Percentiles rank a stretch among this genome's conserved stretches.
Conservation (phyloP, 179 eudicot genomes). For the Beta macrorhiza region DNA sequence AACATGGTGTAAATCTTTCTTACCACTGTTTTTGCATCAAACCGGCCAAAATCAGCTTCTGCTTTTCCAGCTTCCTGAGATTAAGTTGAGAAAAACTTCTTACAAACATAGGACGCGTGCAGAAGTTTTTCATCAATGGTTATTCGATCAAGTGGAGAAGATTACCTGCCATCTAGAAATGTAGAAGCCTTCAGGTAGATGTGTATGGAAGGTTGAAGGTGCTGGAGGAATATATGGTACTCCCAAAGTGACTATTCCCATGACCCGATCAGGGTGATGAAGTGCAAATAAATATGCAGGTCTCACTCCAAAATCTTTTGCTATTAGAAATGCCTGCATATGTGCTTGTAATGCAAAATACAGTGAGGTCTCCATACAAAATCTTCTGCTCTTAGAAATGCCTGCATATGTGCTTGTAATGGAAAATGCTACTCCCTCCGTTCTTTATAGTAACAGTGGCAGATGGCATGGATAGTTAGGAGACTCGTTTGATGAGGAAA, state of each 20-base stretch:
- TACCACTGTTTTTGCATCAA: constrained; percentile 61
- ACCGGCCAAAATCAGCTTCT: constrained; percentile 69
- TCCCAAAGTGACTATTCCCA: constrained; percentile 55
- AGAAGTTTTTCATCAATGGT: background rate
- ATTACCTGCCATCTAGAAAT: constrained; percentile 54
- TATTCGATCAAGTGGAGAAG: background rate
- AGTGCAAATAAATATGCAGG: constrained; percentile 49
- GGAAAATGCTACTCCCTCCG: no score
- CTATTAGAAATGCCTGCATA: constrained; percentile 55
- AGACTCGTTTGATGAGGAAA: no score
- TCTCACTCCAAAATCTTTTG: constrained; percentile 65
- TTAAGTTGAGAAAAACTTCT: background rate
- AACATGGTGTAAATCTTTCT: constrained; percentile 63
- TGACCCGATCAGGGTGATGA: constrained; percentile 48
- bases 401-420: no score
- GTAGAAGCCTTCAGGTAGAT: constrained; percentile 65
- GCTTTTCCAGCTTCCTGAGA: constrained; percentile 66
- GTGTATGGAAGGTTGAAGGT: constrained; percentile 14
- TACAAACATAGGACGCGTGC: background rate
- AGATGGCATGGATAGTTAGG: no score
- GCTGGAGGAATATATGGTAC: constrained; percentile 53
- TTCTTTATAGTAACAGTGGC: no score
- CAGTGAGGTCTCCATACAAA: no score
- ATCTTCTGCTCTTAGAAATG: no score
- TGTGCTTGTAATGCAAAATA: no score